A percentile compares a stretch with the other conserved stretches of the same genome.
Conservation (phyloP, 2,329 filamentous ascomycete genomes). For the Fusarium sp. region DNA sequence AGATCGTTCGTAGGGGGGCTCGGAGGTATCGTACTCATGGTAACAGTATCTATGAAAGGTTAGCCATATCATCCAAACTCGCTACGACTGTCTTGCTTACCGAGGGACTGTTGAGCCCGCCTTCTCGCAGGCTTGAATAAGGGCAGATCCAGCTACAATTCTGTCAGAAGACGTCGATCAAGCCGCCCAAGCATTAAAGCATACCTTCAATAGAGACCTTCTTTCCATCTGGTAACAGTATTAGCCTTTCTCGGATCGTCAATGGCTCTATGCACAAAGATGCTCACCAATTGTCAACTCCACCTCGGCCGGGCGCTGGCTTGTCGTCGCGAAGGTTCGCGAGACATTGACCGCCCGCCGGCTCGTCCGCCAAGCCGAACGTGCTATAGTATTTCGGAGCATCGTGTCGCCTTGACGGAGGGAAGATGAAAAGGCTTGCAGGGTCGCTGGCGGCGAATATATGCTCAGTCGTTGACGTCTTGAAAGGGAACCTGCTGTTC, state of each 20-base stretch:
- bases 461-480: constrained; percentile 56
- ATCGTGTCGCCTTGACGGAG: constrained; percentile 71
- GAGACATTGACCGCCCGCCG: constrained; percentile 69
- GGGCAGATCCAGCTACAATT: constrained; percentile 84
- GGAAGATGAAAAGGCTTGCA: constrained; percentile 54
- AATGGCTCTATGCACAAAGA: constrained; percentile 47
- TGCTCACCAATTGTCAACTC: constrained; percentile 90
- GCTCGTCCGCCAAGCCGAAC: constrained; percentile 74
- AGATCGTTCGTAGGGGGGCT: constrained; percentile 44
- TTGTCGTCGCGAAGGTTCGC: constrained; percentile 84
- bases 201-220: constrained; percentile 98
- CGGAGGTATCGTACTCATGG: constrained; percentile 78
- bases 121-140: constrained; percentile 99
- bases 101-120: constrained; percentile 89
- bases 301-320: constrained; percentile 86
- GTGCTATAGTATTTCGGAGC: constrained; percentile 75
- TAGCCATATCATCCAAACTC: constrained; percentile 47
- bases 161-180: constrained; percentile 50
- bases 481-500: constrained; percentile 53
- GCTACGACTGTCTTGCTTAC: constrained; percentile 57
- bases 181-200: constrained; percentile 34
- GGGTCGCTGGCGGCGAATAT: constrained; percentile 50
- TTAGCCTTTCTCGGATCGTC: constrained; percentile 48
- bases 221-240: constrained; percentile 79
- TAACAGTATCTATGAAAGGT: constrained; percentile 85